Conservation (phyloP, 257 asterid species). For the Sherardia arvensis region DNA sequence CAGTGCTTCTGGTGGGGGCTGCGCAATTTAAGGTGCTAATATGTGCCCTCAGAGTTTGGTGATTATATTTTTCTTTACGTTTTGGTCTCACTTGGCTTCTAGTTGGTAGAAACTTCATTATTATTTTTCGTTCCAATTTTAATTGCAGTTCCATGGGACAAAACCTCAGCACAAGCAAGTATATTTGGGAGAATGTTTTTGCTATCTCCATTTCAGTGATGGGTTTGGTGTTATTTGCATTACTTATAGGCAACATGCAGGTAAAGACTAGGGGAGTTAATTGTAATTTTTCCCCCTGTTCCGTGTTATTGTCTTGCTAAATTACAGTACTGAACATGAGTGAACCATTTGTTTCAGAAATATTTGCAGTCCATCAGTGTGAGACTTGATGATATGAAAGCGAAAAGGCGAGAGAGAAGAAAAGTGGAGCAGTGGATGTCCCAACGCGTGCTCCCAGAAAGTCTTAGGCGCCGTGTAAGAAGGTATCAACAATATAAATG, state of each 20-base stretch:
- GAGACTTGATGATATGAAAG: conserved; percentile 30
- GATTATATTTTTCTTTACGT: background rate
- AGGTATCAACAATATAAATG: conserved; percentile 35
- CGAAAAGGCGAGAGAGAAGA: conserved; percentile 18
- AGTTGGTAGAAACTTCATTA: background rate
- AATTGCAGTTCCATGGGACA: conserved; percentile 31
- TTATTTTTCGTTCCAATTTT: background rate
- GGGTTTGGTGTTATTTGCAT: conserved; percentile 29
- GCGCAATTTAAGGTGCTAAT: conserved; percentile 42
- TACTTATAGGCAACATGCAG: conserved; percentile 34
- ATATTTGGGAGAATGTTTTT: conserved; percentile 19
- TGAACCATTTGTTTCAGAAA: conserved; percentile 16
- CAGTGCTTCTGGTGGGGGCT: conserved; percentile 81
- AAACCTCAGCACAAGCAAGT: conserved; percentile 25
- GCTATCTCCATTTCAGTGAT: conserved; percentile 19
- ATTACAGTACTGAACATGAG: background rate
- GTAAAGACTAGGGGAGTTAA: conserved; percentile 5
- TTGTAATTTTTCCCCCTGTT: background rate
- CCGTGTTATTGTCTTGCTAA: background rate
- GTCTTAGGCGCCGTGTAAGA: conserved; percentile 23
- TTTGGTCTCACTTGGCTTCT: no score
- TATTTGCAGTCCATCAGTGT: conserved; percentile 32
- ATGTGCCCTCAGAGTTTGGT: background rate
- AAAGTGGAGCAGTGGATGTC: conserved; percentile 32
- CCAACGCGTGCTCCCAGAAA: conserved; percentile 28